Evolutionary conservation across 176 grass and related monocot genomes (phyloP).

Genomic region (Zea mays): Zm-B73-REFERENCE-NAM-5.0 NC_050100.1:155571001-155571500

Average conservation of each 20-base stretch:
- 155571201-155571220: not conserved
- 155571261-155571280: not conserved
- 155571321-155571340: not conserved
- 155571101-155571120: not conserved
- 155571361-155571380: not conserved
- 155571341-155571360: not conserved
- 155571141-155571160: not conserved
- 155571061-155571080: not conserved
- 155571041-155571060: not conserved
- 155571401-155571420: not conserved
- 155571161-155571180: not conserved
- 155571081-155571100: not conserved
- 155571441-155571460: not conserved
- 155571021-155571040: constrained; percentile 6
- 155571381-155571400: not conserved
- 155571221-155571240: not conserved
- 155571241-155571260: not conserved
- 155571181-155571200: not conserved
- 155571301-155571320: not conserved
- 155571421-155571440: not conserved
- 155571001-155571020: not conserved
- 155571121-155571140: not conserved
- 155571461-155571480: not conserved
- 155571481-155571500: not conserved
- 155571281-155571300: not conserved